These are phyloP conservation scores for Canavalia ensiformis DNA, from an alignment of 306 rosid species.

Conservation along the genomic window DNA sequence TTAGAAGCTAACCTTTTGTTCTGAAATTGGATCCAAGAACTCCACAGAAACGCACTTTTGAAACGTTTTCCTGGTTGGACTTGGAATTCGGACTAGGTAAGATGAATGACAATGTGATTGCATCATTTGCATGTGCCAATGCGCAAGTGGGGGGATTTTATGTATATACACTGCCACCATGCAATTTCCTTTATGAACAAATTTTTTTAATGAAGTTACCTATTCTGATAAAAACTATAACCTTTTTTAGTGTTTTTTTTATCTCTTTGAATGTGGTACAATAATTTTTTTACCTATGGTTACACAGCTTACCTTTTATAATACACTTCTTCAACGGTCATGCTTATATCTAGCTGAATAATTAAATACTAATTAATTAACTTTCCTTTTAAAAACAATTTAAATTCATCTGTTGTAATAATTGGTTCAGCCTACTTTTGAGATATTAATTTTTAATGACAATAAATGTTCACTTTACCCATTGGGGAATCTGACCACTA, in stretches of 20 bases:
- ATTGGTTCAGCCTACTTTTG: conserved; percentile 1
- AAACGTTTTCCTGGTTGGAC: background rate
- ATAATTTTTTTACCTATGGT: background rate
- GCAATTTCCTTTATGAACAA: background rate
- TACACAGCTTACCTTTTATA: background rate
- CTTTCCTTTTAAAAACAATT: background rate
- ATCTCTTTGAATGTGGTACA: background rate
- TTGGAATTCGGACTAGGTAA: background rate
- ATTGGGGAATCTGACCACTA: background rate
- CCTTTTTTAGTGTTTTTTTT: background rate
- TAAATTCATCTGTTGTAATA: background rate
- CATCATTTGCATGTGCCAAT: background rate
- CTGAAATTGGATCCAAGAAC: background rate
- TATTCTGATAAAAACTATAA: no score
- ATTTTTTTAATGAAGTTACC: no score
- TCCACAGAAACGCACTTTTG: background rate
- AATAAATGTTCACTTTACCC: conserved; percentile 1
- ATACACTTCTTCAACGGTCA: background rate
- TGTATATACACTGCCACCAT: no score
- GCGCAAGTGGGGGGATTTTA: background rate
- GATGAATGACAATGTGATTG: background rate
- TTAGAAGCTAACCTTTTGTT: background rate
- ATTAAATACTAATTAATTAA: background rate
- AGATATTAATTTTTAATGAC: conserved; percentile 11
- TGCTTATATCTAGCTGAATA: background rate